Percentiles rank a stretch among this genome's conserved stretches.
phyloP scores from a whole-genome alignment of 2,329 filamentous ascomycete genomes.

The Aspergillus sojae region DNA sequence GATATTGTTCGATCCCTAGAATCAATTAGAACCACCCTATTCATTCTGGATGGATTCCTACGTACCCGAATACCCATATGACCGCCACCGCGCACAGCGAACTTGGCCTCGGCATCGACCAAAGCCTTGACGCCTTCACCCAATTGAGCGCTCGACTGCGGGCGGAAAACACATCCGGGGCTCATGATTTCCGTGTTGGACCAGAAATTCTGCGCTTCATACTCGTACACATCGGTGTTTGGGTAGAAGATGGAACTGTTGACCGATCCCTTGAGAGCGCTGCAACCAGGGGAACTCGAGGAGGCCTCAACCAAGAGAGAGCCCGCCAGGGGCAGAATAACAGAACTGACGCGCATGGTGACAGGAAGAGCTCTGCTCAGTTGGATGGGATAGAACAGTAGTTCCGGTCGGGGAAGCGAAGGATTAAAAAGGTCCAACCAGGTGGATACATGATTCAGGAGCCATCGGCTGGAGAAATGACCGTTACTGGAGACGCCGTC shows the following conservation, averaged over 20 bases:
- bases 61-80: slow-evolving; percentile 38
- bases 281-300: slow-evolving; percentile 20
- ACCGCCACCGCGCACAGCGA: slow-evolving; percentile 38
- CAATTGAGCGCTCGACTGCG: slow-evolving; percentile 29
- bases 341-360: slow-evolving; percentile 24
- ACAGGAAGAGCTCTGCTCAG: not conserved
- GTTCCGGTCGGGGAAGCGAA: not conserved
- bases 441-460: slow-evolving; percentile 1
- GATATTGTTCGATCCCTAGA: slow-evolving; percentile 37
- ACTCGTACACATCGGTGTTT: slow-evolving; percentile 29
- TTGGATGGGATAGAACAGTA: not conserved
- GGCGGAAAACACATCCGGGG: slow-evolving; percentile 39
- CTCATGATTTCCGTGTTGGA: slow-evolving; percentile 39
- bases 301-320: slow-evolving; percentile 13
- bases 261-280: slow-evolving; percentile 18
- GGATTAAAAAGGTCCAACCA: not conserved
- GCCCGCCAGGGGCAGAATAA: slow-evolving; percentile 17
- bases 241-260: slow-evolving; percentile 26
- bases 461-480: not conserved
- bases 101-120: slow-evolving; percentile 26
- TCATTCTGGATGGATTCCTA: not conserved
- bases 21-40: not conserved
- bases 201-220: slow-evolving; percentile 38
- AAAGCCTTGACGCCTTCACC: slow-evolving; percentile 26
- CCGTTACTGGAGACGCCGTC: not conserved